phyloP scores from a whole-genome alignment of 345 rosid species.

The Passiflora organensis region DNA sequence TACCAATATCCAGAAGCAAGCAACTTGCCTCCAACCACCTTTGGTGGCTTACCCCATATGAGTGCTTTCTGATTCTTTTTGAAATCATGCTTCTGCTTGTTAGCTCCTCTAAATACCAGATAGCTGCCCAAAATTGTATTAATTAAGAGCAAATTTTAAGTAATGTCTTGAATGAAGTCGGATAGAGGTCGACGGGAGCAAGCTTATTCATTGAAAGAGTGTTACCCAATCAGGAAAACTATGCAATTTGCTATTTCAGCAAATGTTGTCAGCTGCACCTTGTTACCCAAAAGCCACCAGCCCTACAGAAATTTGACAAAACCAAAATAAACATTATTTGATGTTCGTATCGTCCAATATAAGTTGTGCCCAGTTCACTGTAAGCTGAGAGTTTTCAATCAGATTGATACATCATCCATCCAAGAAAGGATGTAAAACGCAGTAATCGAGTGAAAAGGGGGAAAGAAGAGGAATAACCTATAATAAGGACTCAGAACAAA shows the following conservation, averaged over 20 bases:
- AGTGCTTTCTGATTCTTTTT: constrained; percentile 75
- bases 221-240: constrained; percentile 72
- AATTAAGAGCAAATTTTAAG: not conserved
- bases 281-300: constrained; percentile 91
- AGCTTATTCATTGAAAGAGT: constrained; percentile 10
- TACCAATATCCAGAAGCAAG: constrained; percentile 97
- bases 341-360: not conserved
- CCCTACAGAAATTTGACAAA: constrained; percentile 43
- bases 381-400: not conserved
- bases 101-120: constrained; percentile 83
- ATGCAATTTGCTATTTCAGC: constrained; percentile 54
- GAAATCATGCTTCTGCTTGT: constrained; percentile 86
- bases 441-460: not conserved
- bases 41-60: constrained; percentile 85
- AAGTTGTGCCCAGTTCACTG: not conserved
- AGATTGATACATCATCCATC: too few species aligned
- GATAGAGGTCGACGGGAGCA: not conserved
- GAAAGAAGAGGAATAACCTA: not conserved
- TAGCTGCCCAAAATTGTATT: constrained; percentile 39
- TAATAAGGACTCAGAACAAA: too few species aligned
- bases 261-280: constrained; percentile 56
- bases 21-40: constrained; percentile 77
- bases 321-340: constrained; percentile 4
- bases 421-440: too few species aligned
- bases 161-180: not conserved